Evolutionary conservation across 2,329 filamentous ascomycete species (phyloP), one percentile per base, ranked within the genome.

Genomic region (Botrytis hyacinthi): DNA sequence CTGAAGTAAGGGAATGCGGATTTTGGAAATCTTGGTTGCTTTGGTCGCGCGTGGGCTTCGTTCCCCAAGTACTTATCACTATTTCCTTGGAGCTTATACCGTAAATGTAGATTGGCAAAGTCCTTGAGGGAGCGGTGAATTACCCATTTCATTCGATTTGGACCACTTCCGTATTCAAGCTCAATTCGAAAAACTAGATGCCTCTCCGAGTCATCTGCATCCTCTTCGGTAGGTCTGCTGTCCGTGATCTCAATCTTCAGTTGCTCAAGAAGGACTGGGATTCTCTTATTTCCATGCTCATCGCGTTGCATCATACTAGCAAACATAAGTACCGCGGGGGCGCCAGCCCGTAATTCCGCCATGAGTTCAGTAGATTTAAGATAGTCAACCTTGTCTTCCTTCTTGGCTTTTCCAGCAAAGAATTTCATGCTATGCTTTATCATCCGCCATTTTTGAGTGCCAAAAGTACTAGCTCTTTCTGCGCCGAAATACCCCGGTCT

Each of bases 231-330:
- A 18, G 90, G 89, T 18, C 86, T 85, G 79, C 94, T 97, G 79
- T 98, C 93, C 14, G 90, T 92, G 74, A 99, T 92, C 73, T 88
- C 90, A 74, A 99, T 87, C 82, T 97, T 97, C 74, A 99, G 87
- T 84, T 99, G 96, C 82, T 99, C 96, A 10, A 99, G 87, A 5
- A 99, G 88, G 71, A 99, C 94, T 0, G 96, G 96, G 73, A 99
- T 97, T 74, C 95, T 91, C 83, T 93, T 96, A 83, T 97, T 96
- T 67, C 95, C 94, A 79, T 98, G 93, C 82, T 99, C 96, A 78
- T 99, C 96, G 73, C 96, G 89, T 83, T 98, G 96, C 78, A 98
- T 96, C 93, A 98, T 98, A 80, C 95, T 98, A 12, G 96, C 96
- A 70, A 99, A 85, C 83, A 99, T 97, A 74, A 99, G 85, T 32